Conservation (phyloP, 78 protist species). For the Dictyostelium capitatum region DNA sequence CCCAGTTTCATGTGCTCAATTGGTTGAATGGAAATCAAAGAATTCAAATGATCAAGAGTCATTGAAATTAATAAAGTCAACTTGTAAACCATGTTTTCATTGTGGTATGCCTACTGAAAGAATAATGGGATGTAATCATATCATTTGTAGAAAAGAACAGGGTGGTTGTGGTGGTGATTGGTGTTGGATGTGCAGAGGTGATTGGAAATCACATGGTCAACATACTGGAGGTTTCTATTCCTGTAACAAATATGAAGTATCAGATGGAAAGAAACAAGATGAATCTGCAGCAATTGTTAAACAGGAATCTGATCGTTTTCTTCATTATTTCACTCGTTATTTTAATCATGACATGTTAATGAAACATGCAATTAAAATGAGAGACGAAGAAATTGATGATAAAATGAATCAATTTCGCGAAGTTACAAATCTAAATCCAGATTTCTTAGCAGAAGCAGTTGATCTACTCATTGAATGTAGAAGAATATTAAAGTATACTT, state of each 20-base stretch:
- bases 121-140: constrained; percentile 84
- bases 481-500: constrained; percentile 80
- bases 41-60: constrained; percentile 78
- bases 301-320: constrained; percentile 81
- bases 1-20: constrained; percentile 82
- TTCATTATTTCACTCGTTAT: constrained; percentile 84
- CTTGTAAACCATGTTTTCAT: constrained; percentile 79
- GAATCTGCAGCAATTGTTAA: constrained; percentile 30
- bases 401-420: constrained; percentile 56
- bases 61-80: constrained; percentile 70
- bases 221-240: constrained; percentile 88
- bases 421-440: constrained; percentile 67
- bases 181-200: constrained; percentile 90
- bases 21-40: constrained; percentile 78
- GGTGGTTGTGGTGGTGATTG: constrained; percentile 86
- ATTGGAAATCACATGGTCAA: constrained; percentile 85
- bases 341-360: constrained; percentile 81
- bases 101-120: constrained; percentile 87
- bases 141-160: constrained; percentile 81
- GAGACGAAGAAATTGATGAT: constrained; percentile 66
- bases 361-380: constrained; percentile 61
- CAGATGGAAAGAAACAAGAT: constrained; percentile 77
- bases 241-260: constrained; percentile 84
- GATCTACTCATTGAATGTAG: constrained; percentile 70
- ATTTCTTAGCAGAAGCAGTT: constrained; percentile 54